Evolutionary conservation across 192 early-diverging fungal genomes (phyloP), one percentile per base, ranked within the genome.

Genomic region (Gonapodya sp.): DNA sequence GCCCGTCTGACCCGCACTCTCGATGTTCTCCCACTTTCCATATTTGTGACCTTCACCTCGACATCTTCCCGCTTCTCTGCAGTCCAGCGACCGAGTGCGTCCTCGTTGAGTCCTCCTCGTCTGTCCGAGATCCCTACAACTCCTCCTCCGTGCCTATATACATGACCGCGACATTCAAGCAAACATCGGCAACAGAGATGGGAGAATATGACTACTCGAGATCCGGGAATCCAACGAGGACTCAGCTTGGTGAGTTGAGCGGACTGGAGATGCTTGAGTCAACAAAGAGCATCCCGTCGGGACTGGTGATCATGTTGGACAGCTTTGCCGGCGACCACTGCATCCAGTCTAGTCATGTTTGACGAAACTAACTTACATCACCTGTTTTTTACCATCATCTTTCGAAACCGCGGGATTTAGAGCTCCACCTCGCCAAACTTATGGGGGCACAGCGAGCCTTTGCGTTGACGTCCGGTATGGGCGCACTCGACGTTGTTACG

Each of bases 111-210:
- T 79, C 85, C n/a, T n/a, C 2, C 77, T n/a, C 74, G 1, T 80
- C 83, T 31, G 87, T 88, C 73, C 89, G 87, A 82, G 96, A 99
- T 85, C 92, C 88, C 79, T 96, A 99, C 89, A 93, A 95, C 86
- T 90, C 96, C 8, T 89, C 94, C 31, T 95, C 94, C 1, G 92
- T 96, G 73, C 97, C 97, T n/a, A 95, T 99, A 82, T 99, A 99
- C 89, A 96, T 97, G 81, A 94, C 96, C 0, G 97, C 97, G 16
- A 99, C 97, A 0, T 99, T 99, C 87, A 97, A 96, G 87, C 96
- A 97, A 85, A 84, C 83, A n/a, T 84, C 87, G 31, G 95, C 93
- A 1, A 89, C 89, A 30, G 94, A 93, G 37, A 92, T 91, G 82
- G 96, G 95, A 18, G 94, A 96, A 78, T 99, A 94, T 83, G 97